Evolutionary conservation across 2,329 filamentous ascomycete species (phyloP), one percentile per base, ranked within the genome.

Genomic region (Lasiodiplodia hormozganensis): DNA sequence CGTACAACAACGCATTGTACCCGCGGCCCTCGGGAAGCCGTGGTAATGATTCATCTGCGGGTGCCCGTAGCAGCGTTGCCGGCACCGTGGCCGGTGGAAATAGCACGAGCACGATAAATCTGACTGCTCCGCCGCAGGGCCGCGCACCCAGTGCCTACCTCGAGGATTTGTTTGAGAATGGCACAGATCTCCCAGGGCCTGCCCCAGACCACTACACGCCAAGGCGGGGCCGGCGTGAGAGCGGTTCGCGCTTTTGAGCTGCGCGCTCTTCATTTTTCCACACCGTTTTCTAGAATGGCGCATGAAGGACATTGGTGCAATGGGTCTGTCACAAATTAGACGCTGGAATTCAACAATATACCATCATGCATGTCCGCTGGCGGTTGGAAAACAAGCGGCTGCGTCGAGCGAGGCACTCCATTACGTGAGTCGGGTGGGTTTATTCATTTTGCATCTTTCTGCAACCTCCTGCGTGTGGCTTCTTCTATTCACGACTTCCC

Each of bases 111-210:
- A 90, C 89, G 4, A 76, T 94, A 70, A 87, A 86, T 70, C 74
- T 89, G 38, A 91, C 89, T 70, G 85, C 87, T 68, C 86, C 90
- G 14, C 75, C 72, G 3, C 85, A 88, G 16, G 89, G 89, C 68
- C 86, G 94, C 68, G 91, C 94, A 18, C 95, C 95, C 0, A 97
- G 93, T 78, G 92, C 93, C 21, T 97, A 94, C 77, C 84, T 98
- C 49, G 94, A 98, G 69, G 94, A 97, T 78, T 81, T 98, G 62
- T 90, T 97, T 70, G 93, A 94, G 75, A 92, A 92, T 71, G 90
- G 94, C 75, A 82, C 81, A 25, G 77, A 75, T 62, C 77, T 57
- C 10, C 49, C 52, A 7, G 53, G 53, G 7, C 28, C 53, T 3
- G 38, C 68, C 2, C 54, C 68, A 52, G 58, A 65, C 58, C 62